Percentiles rank a stretch among this genome's conserved stretches.
Evolutionary conservation across 2,329 filamentous ascomycete genomes (phyloP).

Genomic region (Phialophora chinensis): DNA sequence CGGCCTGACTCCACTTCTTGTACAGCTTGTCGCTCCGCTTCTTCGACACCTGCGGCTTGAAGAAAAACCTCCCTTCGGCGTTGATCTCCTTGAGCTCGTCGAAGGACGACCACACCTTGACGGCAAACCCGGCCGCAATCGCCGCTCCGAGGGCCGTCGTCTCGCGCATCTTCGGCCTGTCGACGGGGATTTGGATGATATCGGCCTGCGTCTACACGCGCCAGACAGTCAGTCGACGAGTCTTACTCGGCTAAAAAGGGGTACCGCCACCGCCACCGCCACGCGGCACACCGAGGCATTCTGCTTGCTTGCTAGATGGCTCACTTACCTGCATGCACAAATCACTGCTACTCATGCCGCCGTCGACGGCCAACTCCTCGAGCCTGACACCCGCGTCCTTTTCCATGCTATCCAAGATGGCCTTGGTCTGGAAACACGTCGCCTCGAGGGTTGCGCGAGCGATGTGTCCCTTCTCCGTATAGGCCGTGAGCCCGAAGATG

Average conservation of each 20-base stretch:
- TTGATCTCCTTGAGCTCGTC: slow-evolving; percentile 77
- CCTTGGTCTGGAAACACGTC: slow-evolving; percentile 82
- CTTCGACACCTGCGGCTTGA: slow-evolving; percentile 68
- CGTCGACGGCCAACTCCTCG: slow-evolving; percentile 75
- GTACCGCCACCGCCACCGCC: not conserved
- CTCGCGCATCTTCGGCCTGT: slow-evolving; percentile 83
- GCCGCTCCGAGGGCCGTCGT: slow-evolving; percentile 87
- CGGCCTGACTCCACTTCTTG: slow-evolving; percentile 74
- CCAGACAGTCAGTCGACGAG: not conserved
- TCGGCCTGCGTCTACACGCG: slow-evolving; percentile 69
- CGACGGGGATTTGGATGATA: slow-evolving; percentile 80
- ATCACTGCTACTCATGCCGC: slow-evolving; percentile 79
- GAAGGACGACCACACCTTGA: slow-evolving; percentile 77
- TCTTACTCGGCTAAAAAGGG: not conserved
- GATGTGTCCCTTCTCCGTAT: slow-evolving; percentile 78
- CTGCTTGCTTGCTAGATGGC: not conserved
- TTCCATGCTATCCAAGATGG: slow-evolving; percentile 83
- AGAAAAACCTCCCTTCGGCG: slow-evolving; percentile 70
- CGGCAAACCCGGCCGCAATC: slow-evolving; percentile 83
- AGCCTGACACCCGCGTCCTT: slow-evolving; percentile 74
- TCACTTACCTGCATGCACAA: slow-evolving; percentile 72
- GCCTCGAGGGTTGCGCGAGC: slow-evolving; percentile 81
- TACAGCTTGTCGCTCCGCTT: slow-evolving; percentile 69
- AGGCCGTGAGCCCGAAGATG: slow-evolving; percentile 75
- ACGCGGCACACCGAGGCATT: too few relatives aligned